Evolutionary conservation across 108 stramenopile species (phyloP).

Genomic region (Nitzschia inconspicua): DNA sequence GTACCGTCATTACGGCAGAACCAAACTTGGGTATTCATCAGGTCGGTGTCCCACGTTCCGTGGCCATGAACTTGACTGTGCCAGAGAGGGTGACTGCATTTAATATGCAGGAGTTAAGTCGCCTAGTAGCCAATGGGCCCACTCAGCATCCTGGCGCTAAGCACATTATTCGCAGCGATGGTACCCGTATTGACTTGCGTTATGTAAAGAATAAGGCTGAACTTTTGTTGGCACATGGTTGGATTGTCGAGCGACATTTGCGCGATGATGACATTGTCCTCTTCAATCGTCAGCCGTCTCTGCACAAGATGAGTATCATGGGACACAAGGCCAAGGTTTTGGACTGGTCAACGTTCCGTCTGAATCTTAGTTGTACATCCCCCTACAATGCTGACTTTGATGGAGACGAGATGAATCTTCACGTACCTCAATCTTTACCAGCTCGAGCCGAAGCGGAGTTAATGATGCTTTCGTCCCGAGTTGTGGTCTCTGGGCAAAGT

Average conservation of each 20-base stretch:
- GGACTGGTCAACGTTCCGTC: constrained; percentile 98
- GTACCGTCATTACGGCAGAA: constrained; percentile 99
- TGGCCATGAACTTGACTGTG: constrained; percentile 97
- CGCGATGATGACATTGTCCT: constrained; percentile 96
- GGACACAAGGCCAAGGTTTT: constrained; percentile 96
- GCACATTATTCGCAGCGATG: constrained; percentile 96
- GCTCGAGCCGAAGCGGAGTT: constrained; percentile 96
- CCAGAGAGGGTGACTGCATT: constrained; percentile 95
- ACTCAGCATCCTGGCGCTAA: constrained; percentile 95
- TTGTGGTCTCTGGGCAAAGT: constrained; percentile 96
- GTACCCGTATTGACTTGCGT: constrained; percentile 90
- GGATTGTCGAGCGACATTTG: constrained; percentile 98
- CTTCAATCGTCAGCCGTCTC: constrained; percentile 98
- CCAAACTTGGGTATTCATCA: constrained; percentile 98
- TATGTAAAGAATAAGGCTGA: constrained; percentile 94
- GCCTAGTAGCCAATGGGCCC: constrained; percentile 93
- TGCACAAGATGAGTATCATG: constrained; percentile 99
- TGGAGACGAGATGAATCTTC: constrained; percentile 99
- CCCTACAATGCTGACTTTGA: constrained; percentile 99
- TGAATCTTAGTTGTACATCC: constrained; percentile 96
- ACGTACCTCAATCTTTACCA: constrained; percentile 94
- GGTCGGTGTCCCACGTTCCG: constrained; percentile 96
- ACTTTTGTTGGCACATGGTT: constrained; percentile 86
- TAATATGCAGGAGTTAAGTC: constrained; percentile 84
- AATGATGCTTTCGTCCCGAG: constrained; percentile 95